A percentile compares a stretch with the other conserved stretches of the same genome.
phyloP scores from a whole-genome alignment of 805 yeast genomes.

The Brettanomyces naardenensis region DNA sequence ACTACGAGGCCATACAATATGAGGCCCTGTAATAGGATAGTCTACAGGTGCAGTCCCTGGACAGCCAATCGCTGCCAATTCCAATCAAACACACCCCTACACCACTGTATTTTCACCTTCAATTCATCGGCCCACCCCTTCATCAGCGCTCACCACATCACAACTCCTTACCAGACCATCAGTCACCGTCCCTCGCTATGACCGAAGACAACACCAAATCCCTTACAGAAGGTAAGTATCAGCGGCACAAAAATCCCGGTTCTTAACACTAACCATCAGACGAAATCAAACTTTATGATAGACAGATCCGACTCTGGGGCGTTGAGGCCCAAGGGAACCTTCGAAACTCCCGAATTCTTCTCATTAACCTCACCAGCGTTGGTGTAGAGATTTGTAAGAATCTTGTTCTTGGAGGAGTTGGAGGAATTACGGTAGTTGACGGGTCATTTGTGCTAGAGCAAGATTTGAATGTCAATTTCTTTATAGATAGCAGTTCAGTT shows the following conservation, averaged over 20 bases:
- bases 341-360: conserved; percentile 60
- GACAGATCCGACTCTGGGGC: conserved; percentile 96
- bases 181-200: no score
- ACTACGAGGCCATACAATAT: no score
- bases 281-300: conserved; percentile 86
- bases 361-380: conserved; percentile 67
- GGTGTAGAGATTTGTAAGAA: conserved; percentile 83
- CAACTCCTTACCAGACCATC: no score
- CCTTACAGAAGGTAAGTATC: conserved; percentile 4
- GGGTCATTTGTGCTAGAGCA: conserved; percentile 40
- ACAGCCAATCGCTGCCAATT: no score
- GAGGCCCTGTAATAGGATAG: no score
- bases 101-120: no score
- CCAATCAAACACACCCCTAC: no score
- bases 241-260: not conserved
- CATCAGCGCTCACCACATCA: no score
- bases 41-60: no score
- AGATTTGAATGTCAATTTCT: conserved; percentile 72
- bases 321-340: conserved; percentile 79
- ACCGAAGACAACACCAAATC: not conserved
- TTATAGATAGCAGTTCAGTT: conserved; percentile 45
- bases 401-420: conserved; percentile 82
- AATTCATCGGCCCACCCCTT: no score
- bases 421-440: conserved; percentile 67
- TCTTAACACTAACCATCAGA: conserved; percentile 29